Evolutionary conservation across 495 filamentous ascomycete species (phyloP).

Genomic region (Neurospora intermedia): DNA sequence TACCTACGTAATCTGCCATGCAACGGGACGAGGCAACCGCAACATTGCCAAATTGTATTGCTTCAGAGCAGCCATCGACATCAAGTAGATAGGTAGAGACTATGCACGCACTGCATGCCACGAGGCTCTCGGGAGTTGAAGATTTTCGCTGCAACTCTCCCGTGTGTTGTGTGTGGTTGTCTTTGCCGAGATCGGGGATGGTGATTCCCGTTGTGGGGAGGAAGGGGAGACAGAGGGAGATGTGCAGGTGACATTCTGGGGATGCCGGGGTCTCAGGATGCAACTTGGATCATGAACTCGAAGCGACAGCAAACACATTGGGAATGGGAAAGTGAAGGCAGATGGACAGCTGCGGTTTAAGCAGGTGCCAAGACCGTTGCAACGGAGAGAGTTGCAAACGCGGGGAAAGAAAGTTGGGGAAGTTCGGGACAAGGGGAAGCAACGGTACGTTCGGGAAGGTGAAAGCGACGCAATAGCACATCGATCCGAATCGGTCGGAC

Average conservation of each 20-base stretch:
- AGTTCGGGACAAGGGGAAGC: neutral
- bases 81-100: neutral
- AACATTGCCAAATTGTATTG: neutral
- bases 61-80: neutral
- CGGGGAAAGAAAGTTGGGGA: neutral
- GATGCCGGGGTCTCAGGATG: neutral
- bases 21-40: neutral
- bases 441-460: neutral
- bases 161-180: neutral
- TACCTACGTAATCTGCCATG: neutral
- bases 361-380: neutral
- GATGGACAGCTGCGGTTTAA: neutral
- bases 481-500: neutral
- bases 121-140: neutral
- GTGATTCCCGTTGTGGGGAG: neutral
- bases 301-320: neutral
- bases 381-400: neutral
- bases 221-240: neutral
- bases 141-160: neutral
- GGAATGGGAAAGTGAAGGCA: neutral
- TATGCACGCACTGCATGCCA: neutral
- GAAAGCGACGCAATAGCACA: neutral
- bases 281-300: neutral
- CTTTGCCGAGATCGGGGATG: neutral
- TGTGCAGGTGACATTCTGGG: neutral